A percentile compares a stretch with the other conserved stretches of the same genome.
Evolutionary conservation across 805 yeast species (phyloP).

Genomic region (Torulaspora microellipsoides): DNA sequence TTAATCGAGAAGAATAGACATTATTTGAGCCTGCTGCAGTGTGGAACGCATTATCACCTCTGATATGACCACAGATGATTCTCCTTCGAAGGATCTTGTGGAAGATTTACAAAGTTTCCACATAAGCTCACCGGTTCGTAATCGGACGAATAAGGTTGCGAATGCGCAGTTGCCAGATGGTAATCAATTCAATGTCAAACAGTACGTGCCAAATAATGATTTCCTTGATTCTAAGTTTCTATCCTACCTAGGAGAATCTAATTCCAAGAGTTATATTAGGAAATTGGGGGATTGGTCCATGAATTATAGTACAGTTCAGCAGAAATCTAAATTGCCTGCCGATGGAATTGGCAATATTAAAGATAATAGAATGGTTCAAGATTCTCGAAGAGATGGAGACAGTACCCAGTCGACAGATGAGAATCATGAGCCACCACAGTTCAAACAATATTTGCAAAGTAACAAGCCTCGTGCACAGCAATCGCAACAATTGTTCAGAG

Average conservation of each 20-base stretch:
- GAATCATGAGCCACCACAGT: constrained; percentile 23
- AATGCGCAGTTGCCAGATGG: neutral
- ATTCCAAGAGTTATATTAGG: constrained; percentile 13
- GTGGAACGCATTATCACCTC: too few relatives aligned
- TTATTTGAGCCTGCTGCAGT: too few relatives aligned
- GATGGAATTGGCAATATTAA: constrained; percentile 1
- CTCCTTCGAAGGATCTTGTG: constrained; percentile 16
- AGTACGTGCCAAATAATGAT: constrained; percentile 16
- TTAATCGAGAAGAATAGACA: too few relatives aligned
- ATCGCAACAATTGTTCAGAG: constrained; percentile 5
- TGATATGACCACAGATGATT: constrained; percentile 6
- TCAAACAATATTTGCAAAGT: constrained; percentile 20
- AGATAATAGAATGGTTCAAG: neutral
- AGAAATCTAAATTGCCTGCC: constrained; percentile 10
- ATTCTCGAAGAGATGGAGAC: neutral
- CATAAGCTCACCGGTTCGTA: constrained; percentile 19
- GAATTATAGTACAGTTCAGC: constrained; percentile 25
- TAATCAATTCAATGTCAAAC: constrained; percentile 11
- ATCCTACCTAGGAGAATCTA: constrained; percentile 12
- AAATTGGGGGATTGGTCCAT: constrained; percentile 27
- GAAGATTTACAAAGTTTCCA: constrained; percentile 25
- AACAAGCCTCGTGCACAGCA: neutral
- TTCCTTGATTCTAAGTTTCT: constrained; percentile 19
- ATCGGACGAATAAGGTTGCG: neutral
- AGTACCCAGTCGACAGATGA: constrained; percentile 1